A percentile compares a stretch with the other conserved stretches of the same genome.
Evolutionary conservation across 2,329 filamentous ascomycete species (phyloP).

Genomic region (Ophiocordyceps robertsii): DNA sequence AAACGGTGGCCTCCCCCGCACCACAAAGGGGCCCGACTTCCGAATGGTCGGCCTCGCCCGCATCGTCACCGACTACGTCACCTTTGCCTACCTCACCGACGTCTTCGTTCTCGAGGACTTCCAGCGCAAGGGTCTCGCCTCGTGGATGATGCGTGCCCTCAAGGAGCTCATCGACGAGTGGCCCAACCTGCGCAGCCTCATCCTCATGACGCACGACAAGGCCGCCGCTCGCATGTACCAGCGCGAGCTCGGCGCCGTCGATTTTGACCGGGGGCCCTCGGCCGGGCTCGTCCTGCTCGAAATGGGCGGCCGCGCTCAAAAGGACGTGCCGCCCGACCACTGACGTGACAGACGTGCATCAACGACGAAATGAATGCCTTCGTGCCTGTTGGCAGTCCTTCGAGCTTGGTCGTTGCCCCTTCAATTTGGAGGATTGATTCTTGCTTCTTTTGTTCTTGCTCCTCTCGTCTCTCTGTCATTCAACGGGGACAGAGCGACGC

Average conservation of each 20-base stretch:
- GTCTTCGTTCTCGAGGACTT: constrained; percentile 49
- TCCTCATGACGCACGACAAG: constrained; percentile 37
- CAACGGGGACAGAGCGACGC: neutral
- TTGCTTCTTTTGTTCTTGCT: neutral
- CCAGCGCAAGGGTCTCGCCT: constrained; percentile 48
- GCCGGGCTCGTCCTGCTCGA: constrained; percentile 26
- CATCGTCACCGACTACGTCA: constrained; percentile 56
- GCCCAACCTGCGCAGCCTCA: constrained; percentile 43
- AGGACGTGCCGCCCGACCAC: constrained; percentile 14
- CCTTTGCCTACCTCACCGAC: constrained; percentile 55
- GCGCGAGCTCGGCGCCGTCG: constrained; percentile 29
- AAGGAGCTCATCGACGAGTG: constrained; percentile 42
- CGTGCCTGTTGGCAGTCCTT: neutral
- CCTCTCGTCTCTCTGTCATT: neutral
- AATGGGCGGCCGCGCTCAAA: constrained; percentile 23
- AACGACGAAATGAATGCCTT: neutral
- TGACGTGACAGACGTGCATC: neutral
- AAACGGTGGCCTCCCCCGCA: constrained; percentile 15
- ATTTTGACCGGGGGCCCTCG: constrained; percentile 27
- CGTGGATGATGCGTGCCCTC: constrained; percentile 49
- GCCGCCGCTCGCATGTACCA: constrained; percentile 30
- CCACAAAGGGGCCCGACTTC: constrained; percentile 14
- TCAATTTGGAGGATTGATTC: neutral
- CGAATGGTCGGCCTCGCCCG: constrained; percentile 30
- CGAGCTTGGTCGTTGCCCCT: neutral